Conservation (phyloP, 2,329 filamentous ascomycete genomes). For the Ramichloridium luteum region DNA sequence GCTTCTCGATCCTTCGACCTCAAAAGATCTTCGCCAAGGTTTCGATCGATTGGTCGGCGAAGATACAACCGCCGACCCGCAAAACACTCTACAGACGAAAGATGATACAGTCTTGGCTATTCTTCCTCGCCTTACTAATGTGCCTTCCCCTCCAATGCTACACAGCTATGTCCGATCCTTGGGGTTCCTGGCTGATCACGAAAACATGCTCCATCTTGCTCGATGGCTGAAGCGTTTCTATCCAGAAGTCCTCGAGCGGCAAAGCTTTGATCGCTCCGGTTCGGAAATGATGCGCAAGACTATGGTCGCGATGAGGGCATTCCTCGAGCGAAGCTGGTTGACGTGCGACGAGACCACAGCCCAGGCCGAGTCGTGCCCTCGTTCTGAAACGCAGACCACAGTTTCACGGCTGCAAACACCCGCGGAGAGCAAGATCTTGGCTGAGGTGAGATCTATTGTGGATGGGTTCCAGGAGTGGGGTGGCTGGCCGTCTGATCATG, state of each 20-base stretch:
- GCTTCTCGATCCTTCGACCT: no score
- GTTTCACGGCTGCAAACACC: conserved; percentile 7
- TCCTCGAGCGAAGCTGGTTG: conserved; percentile 27
- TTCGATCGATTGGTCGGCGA: no score
- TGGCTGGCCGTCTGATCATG: conserved; percentile 32
- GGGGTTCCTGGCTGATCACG: conserved; percentile 47
- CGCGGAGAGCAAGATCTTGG: conserved; percentile 11
- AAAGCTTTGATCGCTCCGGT: conserved; percentile 20
- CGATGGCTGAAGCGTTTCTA: conserved; percentile 47
- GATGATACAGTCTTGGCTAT: no score
- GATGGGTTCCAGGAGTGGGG: conserved; percentile 30
- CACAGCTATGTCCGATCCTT: conserved; percentile 53
- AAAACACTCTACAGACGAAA: no score
- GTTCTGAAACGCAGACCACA: neutral
- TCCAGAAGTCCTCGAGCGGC: conserved; percentile 20
- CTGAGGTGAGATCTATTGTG: conserved; percentile 14
- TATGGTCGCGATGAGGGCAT: conserved; percentile 30
- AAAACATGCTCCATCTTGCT: conserved; percentile 45
- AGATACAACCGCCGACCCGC: no score
- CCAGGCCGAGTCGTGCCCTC: neutral
- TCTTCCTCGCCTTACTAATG: conserved; percentile 29
- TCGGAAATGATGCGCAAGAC: conserved; percentile 24
- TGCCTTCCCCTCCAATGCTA: conserved; percentile 36
- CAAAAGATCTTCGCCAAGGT: no score
- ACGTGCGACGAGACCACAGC: conserved; percentile 1